phyloP scores from a whole-genome alignment of 1,284 basidiomycete genomes.

The Naganishia cerealis region DNA sequence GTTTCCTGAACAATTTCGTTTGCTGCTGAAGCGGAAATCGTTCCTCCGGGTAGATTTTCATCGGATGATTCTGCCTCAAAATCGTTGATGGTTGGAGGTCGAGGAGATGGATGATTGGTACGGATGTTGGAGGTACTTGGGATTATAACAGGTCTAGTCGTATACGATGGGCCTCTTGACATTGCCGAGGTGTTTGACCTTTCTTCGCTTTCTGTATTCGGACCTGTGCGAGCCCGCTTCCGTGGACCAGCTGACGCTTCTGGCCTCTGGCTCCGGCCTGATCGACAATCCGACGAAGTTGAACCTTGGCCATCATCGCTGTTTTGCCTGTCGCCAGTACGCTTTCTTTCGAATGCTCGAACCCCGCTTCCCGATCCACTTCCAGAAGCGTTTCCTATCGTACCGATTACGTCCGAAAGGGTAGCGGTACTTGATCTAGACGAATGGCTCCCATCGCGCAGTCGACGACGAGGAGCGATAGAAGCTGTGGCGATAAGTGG shows the following conservation, averaged over 20 bases:
- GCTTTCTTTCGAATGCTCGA: not conserved
- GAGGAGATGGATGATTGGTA: not conserved
- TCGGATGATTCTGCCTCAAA: constrained; percentile 16
- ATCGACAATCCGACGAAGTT: constrained; percentile 1
- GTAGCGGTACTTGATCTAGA: constrained; percentile 24
- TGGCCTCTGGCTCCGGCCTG: not conserved
- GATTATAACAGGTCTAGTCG: not conserved
- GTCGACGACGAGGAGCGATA: constrained; percentile 27
- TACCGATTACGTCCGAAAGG: not conserved
- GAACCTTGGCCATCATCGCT: not conserved
- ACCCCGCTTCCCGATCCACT: constrained; percentile 13
- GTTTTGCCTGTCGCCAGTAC: not conserved
- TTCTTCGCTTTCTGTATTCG: not conserved
- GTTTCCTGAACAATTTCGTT: not conserved
- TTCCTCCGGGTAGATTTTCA: constrained; percentile 6
- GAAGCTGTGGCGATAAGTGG: constrained; percentile 25
- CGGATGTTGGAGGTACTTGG: not conserved
- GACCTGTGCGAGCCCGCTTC: constrained; percentile 6
- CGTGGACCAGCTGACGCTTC: not conserved
- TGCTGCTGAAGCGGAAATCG: not conserved
- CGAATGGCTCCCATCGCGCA: constrained; percentile 28
- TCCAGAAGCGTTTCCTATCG: not conserved
- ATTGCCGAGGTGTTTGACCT: not conserved
- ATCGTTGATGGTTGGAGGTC: not conserved
- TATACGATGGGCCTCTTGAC: not conserved